phyloP scores from a whole-genome alignment of 2,329 filamentous ascomycete species.

The Aureobasidium sp. region DNA sequence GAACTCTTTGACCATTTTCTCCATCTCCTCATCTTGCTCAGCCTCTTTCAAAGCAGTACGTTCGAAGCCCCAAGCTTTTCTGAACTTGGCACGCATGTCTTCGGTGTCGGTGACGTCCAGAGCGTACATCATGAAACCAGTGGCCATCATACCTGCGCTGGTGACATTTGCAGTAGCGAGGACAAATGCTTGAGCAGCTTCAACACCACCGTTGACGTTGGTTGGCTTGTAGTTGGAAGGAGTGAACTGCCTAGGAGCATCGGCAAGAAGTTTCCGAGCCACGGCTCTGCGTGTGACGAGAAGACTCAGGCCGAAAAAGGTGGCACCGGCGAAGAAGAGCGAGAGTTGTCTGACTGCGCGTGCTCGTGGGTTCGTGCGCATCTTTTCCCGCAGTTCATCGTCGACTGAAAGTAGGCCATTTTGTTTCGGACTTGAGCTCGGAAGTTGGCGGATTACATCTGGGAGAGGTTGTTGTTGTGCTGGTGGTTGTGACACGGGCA shows the following conservation, averaged over 20 bases:
- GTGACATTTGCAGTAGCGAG: constrained; percentile 89
- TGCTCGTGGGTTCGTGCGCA: constrained; percentile 23
- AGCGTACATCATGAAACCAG: constrained; percentile 79
- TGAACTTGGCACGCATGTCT: constrained; percentile 66
- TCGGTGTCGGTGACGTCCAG: constrained; percentile 70
- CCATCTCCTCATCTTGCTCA: constrained; percentile 59
- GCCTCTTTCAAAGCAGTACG: constrained; percentile 45
- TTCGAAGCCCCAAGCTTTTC: constrained; percentile 63
- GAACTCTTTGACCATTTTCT: constrained; percentile 57
- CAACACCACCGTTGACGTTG: constrained; percentile 68
- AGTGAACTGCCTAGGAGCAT: constrained; percentile 77
- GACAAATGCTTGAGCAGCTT: constrained; percentile 86
- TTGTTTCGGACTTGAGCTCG: constrained; percentile 10
- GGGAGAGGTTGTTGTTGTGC: not conserved
- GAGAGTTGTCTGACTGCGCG: constrained; percentile 35
- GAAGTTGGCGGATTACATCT: not conserved
- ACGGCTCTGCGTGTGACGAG: constrained; percentile 71
- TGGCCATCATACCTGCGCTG: constrained; percentile 77
- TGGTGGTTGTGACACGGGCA: not conserved
- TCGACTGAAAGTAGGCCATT: constrained; percentile 21
- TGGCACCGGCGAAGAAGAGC: constrained; percentile 77
- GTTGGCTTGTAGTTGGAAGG: constrained; percentile 60
- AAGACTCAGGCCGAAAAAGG: constrained; percentile 78
- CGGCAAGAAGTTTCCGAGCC: constrained; percentile 64
- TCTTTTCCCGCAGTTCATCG: constrained; percentile 19